Base-by-base conservation (phyloP, 495 filamentous ascomycete genomes). In the Emericellopsis terricola region DNA sequence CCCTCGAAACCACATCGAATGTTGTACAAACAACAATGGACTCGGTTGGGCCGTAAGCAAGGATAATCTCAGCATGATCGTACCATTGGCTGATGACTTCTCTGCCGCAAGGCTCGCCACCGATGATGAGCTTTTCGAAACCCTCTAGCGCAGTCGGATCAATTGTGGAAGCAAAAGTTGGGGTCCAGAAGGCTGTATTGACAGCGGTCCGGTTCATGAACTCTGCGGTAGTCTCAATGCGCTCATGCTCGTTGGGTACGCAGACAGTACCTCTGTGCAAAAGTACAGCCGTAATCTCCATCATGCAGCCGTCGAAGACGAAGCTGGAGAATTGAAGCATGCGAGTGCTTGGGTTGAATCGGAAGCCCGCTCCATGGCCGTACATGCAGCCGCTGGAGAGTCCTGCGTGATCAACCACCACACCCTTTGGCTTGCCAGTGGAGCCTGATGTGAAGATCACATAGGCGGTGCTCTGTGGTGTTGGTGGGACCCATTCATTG, bases 391-490 rank as follows among this genome's bases (percentile, higher is more conserved):
- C 51, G 21, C 38, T 50, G 15, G 48, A 49, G 20, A 53, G 49
- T 17, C 55, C 46, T 34, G 39, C 19, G 35, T 68, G 65, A 11
- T 59, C 47, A 13, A 62, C 56, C 14, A 67, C 39, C 15, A 66
- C 51, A 7, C 64, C 38, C 41, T 56, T 52, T 0, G 74, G 68
- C 5, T 57, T 60, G 1, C 75, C 73, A 0, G 73, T 77, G 7
- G 59, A 66, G 0, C 75, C 75, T 40, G 65, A 64, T 1, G 73
- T 78, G 39, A 70, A 76, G 8, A 72, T 51, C 9, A 74, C 50
- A 41, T 70, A 80, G 2, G 42, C 37, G 1, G 43, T 26, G 39
- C 57, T 50, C 15, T 34, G 69, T 33, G 62, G 35, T 21, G 19
- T n/a, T n/a, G n/a, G n/a, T n/a, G n/a, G n/a, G n/a, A n/a, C n/a